Percentiles rank a stretch among this genome's conserved stretches.
phyloP scores from a whole-genome alignment of 2,329 filamentous ascomycete genomes.

The Geosmithia flava region DNA sequence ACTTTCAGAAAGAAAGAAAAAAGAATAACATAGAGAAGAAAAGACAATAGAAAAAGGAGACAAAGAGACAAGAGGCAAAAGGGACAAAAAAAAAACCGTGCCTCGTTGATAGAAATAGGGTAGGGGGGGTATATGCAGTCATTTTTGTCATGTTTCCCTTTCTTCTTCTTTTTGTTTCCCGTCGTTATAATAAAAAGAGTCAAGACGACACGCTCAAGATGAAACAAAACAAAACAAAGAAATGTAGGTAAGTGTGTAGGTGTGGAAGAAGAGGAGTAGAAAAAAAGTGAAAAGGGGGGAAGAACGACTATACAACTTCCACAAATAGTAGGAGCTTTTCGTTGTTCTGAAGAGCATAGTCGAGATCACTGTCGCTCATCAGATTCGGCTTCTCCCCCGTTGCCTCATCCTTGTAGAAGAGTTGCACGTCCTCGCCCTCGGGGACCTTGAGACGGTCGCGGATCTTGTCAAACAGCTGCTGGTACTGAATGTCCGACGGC shows the following conservation, averaged over 20 bases:
- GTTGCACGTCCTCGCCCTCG: slow-evolving; percentile 54
- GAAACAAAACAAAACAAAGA: no score
- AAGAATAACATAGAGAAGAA: no score
- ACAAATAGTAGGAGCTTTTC: slow-evolving; percentile 76
- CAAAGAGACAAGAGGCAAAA: not conserved
- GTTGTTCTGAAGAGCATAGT: slow-evolving; percentile 69
- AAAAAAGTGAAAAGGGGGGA: not conserved
- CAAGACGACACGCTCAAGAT: no score
- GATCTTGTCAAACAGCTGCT: slow-evolving; percentile 72
- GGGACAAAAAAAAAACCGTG: no score
- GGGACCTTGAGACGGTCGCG: slow-evolving; percentile 69
- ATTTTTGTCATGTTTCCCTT: no score
- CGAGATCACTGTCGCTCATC: slow-evolving; percentile 69
- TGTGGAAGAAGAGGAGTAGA: not conserved
- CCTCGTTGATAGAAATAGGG: no score
- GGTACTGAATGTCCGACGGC: slow-evolving; percentile 64
- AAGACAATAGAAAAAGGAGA: not conserved
- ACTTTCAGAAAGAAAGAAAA: not conserved
- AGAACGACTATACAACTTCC: slow-evolving; percentile 30
- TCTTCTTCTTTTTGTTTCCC: no score
- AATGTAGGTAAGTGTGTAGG: not conserved
- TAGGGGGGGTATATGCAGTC: no score
- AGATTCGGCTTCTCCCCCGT: slow-evolving; percentile 64
- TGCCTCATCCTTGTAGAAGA: slow-evolving; percentile 79
- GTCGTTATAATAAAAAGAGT: no score